Base-by-base conservation (phyloP, 306 rosid genomes). In the Vigna angularis region DNA sequence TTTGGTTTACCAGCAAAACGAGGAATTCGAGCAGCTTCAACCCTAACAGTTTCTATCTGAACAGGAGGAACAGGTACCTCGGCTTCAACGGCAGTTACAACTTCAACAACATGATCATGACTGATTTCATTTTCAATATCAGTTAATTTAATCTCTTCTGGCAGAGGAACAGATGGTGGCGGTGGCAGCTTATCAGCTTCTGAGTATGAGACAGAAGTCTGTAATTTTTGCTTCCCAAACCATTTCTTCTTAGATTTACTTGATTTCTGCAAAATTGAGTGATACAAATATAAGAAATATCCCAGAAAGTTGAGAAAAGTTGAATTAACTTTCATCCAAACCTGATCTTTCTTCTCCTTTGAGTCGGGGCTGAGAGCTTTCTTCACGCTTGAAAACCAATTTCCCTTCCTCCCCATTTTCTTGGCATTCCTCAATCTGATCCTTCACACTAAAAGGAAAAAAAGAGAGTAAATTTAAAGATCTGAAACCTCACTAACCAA, bases 321-420 rank as follows among this genome's bases (percentile, higher is more conserved):
- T 20, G 59, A 14, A 61, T 11, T 17, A 58, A 59, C 72, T 7
- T 58, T 49, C 4, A 74, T 66, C 34, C 85, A 81, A 78, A 94
- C 97, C 91, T 88, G 87, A 38, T 72, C 79, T 68, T 81, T 89
- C 85, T 70, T 88, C 85, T 87, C 94, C 87, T 95, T 95, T 75
- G 99, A 77, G 24, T 90, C 89, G 40, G 99, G 98, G 75, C 98
- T 96, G 86, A 96, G 90, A 79, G 96, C 98, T 85, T 96, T 96
- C 92, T 87, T 96, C 85, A 96, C 97, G 40, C 72, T 66, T 76
- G 99, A 93, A 88, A 96, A 93, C 98, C 98, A 96, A 83, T 81
- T 91, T 86, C 96, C 97, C 80, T 96, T 96, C 87, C 86, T 87
- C 73, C 93, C 98, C 99, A 96, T 96, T 88, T 79, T 80, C 90